These are phyloP conservation scores for Baorangia bicolor DNA, from an alignment of 768 basidiomycete genomes.

Conservation along the genomic window DNA sequence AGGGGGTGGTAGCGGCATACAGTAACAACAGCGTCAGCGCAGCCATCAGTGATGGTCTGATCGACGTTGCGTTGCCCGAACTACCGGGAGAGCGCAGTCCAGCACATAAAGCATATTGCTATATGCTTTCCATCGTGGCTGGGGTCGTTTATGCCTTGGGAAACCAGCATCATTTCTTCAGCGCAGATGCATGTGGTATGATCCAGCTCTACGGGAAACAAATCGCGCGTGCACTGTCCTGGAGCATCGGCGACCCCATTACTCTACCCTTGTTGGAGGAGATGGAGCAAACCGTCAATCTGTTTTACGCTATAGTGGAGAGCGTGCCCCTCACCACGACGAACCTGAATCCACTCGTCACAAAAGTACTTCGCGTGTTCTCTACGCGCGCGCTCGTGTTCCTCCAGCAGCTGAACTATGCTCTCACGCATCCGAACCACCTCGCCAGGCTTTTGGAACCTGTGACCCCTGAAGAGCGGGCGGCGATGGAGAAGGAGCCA, in stretches of 20 bases:
- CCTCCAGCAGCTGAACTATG: conserved; percentile 86
- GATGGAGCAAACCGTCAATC: conserved; percentile 71
- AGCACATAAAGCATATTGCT: conserved; percentile 78
- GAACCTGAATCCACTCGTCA: conserved; percentile 44
- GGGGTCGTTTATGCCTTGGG: conserved; percentile 65
- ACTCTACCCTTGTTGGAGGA: conserved; percentile 78
- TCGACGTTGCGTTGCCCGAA: conserved; percentile 67
- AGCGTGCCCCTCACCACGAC: conserved; percentile 30
- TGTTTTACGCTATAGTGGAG: conserved; percentile 75
- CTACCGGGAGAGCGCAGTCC: conserved; percentile 75
- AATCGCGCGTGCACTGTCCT: conserved; percentile 70
- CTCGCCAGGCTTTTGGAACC: conserved; percentile 81
- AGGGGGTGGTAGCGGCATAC: conserved; percentile 79
- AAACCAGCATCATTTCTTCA: conserved; percentile 72
- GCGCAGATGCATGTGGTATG: conserved; percentile 82
- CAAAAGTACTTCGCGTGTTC: conserved; percentile 68
- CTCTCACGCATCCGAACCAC: conserved; percentile 88
- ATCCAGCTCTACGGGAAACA: conserved; percentile 84
- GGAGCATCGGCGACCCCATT: conserved; percentile 81
- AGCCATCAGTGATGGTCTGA: conserved; percentile 70
- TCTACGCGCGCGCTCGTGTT: conserved; percentile 66
- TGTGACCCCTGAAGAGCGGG: conserved; percentile 71
- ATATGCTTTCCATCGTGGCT: conserved; percentile 78
- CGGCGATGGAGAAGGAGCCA: conserved; percentile 62
- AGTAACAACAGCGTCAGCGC: conserved; percentile 77